Conservation (phyloP, 352 stramenopile species). For the Globisporangium solare region DNA sequence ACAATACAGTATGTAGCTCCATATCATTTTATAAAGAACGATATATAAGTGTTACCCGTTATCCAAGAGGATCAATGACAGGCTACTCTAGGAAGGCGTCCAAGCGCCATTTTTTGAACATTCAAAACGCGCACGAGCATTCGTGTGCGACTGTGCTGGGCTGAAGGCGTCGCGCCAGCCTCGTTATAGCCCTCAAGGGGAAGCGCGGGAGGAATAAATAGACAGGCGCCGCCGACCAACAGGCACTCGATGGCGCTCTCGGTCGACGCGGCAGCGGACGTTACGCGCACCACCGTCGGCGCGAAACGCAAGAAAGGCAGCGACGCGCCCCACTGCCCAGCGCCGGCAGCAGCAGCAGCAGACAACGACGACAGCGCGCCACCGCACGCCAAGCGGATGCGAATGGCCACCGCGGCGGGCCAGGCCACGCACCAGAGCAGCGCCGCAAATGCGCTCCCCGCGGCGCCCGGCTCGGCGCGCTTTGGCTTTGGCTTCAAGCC, state of each 20-base stretch:
- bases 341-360: no score
- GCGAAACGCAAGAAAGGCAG: constrained; percentile 14
- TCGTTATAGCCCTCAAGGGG: no score
- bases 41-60: background rate
- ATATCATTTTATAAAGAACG: background rate
- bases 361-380: constrained; percentile 3
- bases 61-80: background rate
- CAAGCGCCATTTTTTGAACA: background rate
- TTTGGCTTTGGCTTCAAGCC: constrained; percentile 35
- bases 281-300: constrained; percentile 7
- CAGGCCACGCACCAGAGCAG: constrained; percentile 7
- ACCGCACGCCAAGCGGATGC: constrained; percentile 10
- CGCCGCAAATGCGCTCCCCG: constrained; percentile 4
- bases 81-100: background rate
- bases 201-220: constrained; percentile 4
- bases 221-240: constrained; percentile 5
- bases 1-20: background rate
- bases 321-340: no score
- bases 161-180: background rate
- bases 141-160: background rate
- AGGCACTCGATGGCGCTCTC: constrained; percentile 5
- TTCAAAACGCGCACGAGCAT: background rate
- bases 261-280: constrained; percentile 1
- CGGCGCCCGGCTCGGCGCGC: constrained; percentile 6
- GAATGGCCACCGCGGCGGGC: constrained; percentile 9